Evolutionary conservation across 2,329 filamentous ascomycete genomes (phyloP).

Genomic region (Monosporascus sp.): DNA sequence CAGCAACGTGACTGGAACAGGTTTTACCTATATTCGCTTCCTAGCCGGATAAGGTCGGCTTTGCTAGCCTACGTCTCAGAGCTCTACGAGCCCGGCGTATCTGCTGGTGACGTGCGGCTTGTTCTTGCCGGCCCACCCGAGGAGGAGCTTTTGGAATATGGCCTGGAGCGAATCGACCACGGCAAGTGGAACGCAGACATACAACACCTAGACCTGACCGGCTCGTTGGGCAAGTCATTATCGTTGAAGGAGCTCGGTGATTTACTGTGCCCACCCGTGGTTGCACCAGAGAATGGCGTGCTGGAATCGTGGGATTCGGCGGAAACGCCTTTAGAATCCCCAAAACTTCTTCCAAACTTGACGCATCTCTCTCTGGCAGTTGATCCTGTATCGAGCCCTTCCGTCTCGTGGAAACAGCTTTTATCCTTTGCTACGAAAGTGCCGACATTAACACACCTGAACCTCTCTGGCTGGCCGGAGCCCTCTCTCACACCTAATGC

Average conservation of each 20-base stretch:
- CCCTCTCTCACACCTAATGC: conserved; percentile 53
- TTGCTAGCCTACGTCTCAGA: conserved; percentile 46
- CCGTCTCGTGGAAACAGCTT: conserved; percentile 54
- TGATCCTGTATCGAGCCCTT: conserved; percentile 26
- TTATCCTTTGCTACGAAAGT: conserved; percentile 48
- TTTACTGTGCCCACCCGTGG: conserved; percentile 40
- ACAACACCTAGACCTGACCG: conserved; percentile 48
- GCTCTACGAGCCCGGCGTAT: conserved; percentile 39
- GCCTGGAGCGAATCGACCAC: conserved; percentile 20
- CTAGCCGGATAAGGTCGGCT: conserved; percentile 45
- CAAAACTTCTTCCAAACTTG: conserved; percentile 46
- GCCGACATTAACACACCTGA: conserved; percentile 53
- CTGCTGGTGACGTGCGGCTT: conserved; percentile 42
- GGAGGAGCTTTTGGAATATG: conserved; percentile 22
- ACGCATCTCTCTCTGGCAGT: conserved; percentile 57
- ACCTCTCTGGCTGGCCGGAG: conserved; percentile 56
- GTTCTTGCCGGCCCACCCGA: conserved; percentile 25
- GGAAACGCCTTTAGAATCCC: conserved; percentile 19
- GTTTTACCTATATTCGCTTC: conserved; percentile 51
- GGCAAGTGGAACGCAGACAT: conserved; percentile 39
- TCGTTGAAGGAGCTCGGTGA: conserved; percentile 46
- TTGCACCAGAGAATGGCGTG: conserved; percentile 19
- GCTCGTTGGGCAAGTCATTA: conserved; percentile 45
- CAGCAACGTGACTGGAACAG: conserved; percentile 50
- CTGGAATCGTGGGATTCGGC: conserved; percentile 51